Conservation (phyloP, 305 asterid species). For the Salvia sclarea region DNA sequence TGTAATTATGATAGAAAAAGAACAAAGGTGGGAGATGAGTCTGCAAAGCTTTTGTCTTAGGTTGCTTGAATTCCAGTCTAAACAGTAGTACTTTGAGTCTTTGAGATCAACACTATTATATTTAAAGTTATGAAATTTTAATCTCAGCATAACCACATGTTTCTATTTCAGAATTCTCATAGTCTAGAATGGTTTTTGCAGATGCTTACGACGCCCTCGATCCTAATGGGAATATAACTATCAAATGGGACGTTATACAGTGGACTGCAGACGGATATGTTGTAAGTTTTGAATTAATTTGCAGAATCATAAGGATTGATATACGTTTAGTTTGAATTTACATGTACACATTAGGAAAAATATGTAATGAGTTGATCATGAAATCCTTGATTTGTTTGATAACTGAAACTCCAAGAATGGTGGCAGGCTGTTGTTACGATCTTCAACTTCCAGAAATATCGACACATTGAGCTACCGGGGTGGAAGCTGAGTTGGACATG, state of each 20-base stretch:
- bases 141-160: too few species aligned
- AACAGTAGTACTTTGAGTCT: too few species aligned
- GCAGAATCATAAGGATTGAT: background rate
- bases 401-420: too few species aligned
- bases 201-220: conserved; percentile 86
- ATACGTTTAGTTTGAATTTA: background rate
- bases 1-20: background rate
- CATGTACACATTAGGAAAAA: background rate
- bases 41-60: background rate
- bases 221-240: conserved; percentile 78
- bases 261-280: conserved; percentile 60
- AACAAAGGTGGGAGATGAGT: background rate
- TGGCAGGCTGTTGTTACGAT: conserved; percentile 55
- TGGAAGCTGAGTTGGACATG: conserved; percentile 70
- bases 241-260: conserved; percentile 64
- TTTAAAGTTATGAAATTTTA: too few species aligned
- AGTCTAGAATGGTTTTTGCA: conserved; percentile 24
- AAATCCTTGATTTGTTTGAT: background rate
- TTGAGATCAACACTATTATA: background rate
- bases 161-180: background rate
- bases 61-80: background rate
- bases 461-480: conserved; percentile 62
- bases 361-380: background rate
- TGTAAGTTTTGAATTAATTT: conserved; percentile 26
- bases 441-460: conserved; percentile 55